Conservation (phyloP, 2,329 filamentous ascomycete species). For the Fusarium transvaalense region DNA sequence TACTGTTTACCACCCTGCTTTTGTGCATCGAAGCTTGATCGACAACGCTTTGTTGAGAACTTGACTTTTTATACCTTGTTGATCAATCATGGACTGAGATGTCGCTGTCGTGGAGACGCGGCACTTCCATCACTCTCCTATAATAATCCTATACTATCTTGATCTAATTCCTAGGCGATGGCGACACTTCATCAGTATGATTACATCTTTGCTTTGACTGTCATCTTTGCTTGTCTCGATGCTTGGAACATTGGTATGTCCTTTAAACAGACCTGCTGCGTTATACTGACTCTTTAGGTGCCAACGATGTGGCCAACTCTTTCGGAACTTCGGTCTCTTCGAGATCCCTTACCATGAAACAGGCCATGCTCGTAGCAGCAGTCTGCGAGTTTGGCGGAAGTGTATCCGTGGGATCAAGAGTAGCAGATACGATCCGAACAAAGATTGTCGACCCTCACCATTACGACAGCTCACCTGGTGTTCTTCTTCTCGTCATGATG, state of each 20-base stretch:
- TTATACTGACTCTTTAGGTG: conserved; percentile 51
- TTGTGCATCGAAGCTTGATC: conserved; percentile 4
- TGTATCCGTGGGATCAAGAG: conserved; percentile 70
- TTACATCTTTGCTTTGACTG: conserved; percentile 68
- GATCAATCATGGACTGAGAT: conserved; percentile 39
- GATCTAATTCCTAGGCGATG: conserved; percentile 44
- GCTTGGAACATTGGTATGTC: conserved; percentile 69
- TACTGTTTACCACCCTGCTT: background rate
- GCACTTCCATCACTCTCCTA: background rate
- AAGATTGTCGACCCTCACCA: conserved; percentile 61
- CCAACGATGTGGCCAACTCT: conserved; percentile 80
- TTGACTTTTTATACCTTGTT: conserved; percentile 8
- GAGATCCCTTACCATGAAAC: conserved; percentile 71
- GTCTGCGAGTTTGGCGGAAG: conserved; percentile 73
- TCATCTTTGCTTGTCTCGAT: conserved; percentile 69
- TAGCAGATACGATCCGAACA: conserved; percentile 71
- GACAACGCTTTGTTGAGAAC: conserved; percentile 18
- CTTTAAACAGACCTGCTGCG: accelerated
- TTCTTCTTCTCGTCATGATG: conserved; percentile 68
- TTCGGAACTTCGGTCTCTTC: conserved; percentile 81
- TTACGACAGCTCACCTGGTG: conserved; percentile 66
- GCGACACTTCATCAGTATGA: conserved; percentile 62
- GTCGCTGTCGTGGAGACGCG: conserved; percentile 36
- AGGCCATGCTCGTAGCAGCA: conserved; percentile 69
- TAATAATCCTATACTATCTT: background rate